A percentile compares a stretch with the other conserved stretches of the same genome.
These are phyloP conservation scores for Trichoderma brevicompactum DNA, from an alignment of 2,329 filamentous ascomycete species.

Conservation along the genomic window DNA sequence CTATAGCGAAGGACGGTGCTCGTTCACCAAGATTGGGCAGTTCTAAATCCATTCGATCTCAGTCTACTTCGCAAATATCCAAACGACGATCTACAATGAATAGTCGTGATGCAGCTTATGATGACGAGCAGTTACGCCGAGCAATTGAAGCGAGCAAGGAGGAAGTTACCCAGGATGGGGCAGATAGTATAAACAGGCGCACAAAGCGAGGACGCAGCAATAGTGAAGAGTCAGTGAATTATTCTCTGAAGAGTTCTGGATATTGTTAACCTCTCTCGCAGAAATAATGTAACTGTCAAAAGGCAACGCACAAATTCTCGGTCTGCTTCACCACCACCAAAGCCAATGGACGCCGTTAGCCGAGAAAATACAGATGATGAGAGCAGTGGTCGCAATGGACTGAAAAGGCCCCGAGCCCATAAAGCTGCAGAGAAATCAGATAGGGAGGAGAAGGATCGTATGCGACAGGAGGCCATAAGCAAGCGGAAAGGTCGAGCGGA, in stretches of 20 bases:
- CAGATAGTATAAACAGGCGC: constrained; percentile 63
- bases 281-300: constrained; percentile 73
- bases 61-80: constrained; percentile 59
- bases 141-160: constrained; percentile 96
- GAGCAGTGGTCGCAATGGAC: constrained; percentile 52
- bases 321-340: constrained; percentile 62
- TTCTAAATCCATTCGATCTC: constrained; percentile 60
- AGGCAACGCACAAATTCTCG: constrained; percentile 82
- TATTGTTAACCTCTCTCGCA: constrained; percentile 44
- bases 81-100: constrained; percentile 98
- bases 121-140: constrained; percentile 85
- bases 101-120: constrained; percentile 90
- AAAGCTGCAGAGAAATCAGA: constrained; percentile 67
- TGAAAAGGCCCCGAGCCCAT: constrained; percentile 64
- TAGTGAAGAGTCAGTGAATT: constrained; percentile 81
- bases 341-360: constrained; percentile 53
- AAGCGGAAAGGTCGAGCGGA: constrained; percentile 84
- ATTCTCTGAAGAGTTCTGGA: not conserved
- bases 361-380: constrained; percentile 76
- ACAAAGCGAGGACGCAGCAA: constrained; percentile 86
- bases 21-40: constrained; percentile 59
- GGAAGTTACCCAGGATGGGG: constrained; percentile 60
- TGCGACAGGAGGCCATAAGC: constrained; percentile 73
- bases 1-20: constrained; percentile 65
- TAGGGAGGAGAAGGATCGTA: constrained; percentile 74